Evolutionary conservation across 371 early-diverging fungal genomes (phyloP).

Genomic region (Gilbertella persicaria): DNA sequence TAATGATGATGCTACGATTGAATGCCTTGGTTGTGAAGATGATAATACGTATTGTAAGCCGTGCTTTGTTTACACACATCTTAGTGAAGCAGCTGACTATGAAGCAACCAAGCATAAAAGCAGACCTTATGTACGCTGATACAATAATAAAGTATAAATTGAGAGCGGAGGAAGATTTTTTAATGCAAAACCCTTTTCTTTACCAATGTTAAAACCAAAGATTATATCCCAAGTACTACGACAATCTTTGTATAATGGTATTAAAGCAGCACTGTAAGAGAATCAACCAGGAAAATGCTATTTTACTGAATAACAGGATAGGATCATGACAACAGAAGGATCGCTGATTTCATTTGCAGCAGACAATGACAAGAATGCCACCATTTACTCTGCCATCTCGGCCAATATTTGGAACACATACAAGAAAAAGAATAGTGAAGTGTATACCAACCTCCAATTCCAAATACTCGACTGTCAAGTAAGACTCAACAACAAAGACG

Average conservation of each 20-base stretch:
- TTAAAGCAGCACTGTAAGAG: slow-evolving; percentile 66
- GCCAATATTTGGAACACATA: slow-evolving; percentile 82
- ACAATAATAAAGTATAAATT: too few relatives aligned
- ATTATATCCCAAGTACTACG: slow-evolving; percentile 68
- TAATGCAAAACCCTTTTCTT: background rate
- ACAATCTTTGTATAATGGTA: slow-evolving; percentile 66
- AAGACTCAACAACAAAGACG: background rate
- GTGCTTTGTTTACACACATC: slow-evolving; percentile 59
- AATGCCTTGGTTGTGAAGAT: slow-evolving; percentile 59
- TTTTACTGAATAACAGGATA: too few relatives aligned
- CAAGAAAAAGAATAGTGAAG: slow-evolving; percentile 50
- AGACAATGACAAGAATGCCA: slow-evolving; percentile 63
- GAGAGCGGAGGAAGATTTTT: too few relatives aligned
- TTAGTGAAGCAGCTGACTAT: slow-evolving; percentile 39
- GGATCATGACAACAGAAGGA: slow-evolving; percentile 74
- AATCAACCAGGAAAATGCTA: background rate
- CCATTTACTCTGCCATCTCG: slow-evolving; percentile 71
- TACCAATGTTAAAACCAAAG: slow-evolving; percentile 67
- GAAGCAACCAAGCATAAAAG: slow-evolving; percentile 33
- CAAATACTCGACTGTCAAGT: slow-evolving; percentile 74
- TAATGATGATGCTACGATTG: slow-evolving; percentile 63
- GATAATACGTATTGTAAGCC: slow-evolving; percentile 53
- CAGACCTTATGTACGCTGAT: too few relatives aligned
- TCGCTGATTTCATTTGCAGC: slow-evolving; percentile 73
- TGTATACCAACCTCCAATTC: slow-evolving; percentile 45